These are phyloP conservation scores for Mycena alexandri DNA, from an alignment of 768 basidiomycete genomes.

Conservation along the genomic window DNA sequence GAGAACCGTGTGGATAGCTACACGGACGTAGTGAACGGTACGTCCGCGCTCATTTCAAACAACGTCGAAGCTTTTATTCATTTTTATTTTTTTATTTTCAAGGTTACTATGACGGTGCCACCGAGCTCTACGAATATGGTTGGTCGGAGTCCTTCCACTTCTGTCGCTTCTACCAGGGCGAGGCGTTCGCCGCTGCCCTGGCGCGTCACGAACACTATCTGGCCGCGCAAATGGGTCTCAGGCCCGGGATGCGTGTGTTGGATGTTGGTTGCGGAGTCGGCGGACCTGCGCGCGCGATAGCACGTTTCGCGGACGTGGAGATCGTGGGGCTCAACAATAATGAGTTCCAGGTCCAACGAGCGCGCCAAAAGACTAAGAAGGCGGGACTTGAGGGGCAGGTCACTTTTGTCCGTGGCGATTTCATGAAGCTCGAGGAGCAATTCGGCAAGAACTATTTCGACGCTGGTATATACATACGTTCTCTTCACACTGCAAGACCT, in stretches of 20 bases:
- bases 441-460: constrained; percentile 96
- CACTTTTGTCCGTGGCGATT: constrained; percentile 92
- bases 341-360: constrained; percentile 91
- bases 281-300: constrained; percentile 96
- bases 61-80: background rate
- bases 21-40: constrained; percentile 90
- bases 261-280: constrained; percentile 99
- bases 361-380: constrained; percentile 82
- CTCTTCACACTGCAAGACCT: background rate
- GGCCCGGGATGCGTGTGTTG: constrained; percentile 93
- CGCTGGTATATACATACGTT: constrained; percentile 72
- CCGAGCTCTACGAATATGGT: constrained; percentile 94
- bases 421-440: constrained; percentile 92
- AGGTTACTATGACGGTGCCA: constrained; percentile 98
- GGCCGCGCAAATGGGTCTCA: constrained; percentile 84
- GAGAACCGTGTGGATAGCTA: constrained; percentile 85
- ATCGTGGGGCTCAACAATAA: constrained; percentile 96
- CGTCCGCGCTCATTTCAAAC: constrained; percentile 50
- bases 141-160: constrained; percentile 96
- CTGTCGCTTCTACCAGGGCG: constrained; percentile 96
- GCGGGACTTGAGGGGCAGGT: constrained; percentile 85
- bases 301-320: constrained; percentile 86
- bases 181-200: constrained; percentile 77
- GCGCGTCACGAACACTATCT: constrained; percentile 99
- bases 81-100: constrained; percentile 12